Conservation (phyloP, 345 rosid species). For the Salix caprea region DNA sequence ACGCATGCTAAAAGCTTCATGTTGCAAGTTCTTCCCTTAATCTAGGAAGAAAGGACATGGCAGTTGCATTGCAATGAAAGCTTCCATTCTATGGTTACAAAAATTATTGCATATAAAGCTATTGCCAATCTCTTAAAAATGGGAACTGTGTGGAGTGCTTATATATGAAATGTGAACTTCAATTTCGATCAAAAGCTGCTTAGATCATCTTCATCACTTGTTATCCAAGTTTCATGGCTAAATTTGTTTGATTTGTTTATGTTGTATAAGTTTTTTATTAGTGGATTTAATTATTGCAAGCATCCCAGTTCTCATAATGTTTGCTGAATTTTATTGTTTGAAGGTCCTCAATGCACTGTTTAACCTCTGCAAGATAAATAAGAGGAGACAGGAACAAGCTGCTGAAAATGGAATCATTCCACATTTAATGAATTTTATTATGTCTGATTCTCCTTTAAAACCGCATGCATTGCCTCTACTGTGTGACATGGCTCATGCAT, state of each 20-base stretch:
- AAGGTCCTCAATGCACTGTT: conserved; percentile 94
- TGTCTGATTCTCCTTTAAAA: conserved; percentile 73
- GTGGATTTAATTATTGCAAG: not conserved
- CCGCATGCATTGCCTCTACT: conserved; percentile 81
- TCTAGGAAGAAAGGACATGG: not conserved
- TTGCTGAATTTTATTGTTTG: conserved; percentile 16
- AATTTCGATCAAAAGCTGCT: not conserved
- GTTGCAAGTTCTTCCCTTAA: not conserved
- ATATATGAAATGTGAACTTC: not conserved
- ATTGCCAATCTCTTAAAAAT: not conserved
- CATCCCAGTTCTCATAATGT: not conserved
- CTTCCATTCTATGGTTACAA: not conserved
- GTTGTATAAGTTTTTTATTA: not conserved
- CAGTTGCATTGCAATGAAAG: not conserved
- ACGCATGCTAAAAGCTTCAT: not conserved
- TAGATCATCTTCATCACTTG: not conserved
- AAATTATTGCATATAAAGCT: not conserved
- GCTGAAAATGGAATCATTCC: conserved; percentile 99
- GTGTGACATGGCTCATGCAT: conserved; percentile 99
- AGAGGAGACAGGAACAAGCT: conserved; percentile 99
- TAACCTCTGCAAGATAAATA: conserved; percentile 98
- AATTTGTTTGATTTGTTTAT: not conserved
- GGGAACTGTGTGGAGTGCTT: not conserved
- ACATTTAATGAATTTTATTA: conserved; percentile 82
- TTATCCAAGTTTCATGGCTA: not conserved